phyloP scores from a whole-genome alignment of 2,329 filamentous ascomycete genomes.

The Aspergillus calidoustus region DNA sequence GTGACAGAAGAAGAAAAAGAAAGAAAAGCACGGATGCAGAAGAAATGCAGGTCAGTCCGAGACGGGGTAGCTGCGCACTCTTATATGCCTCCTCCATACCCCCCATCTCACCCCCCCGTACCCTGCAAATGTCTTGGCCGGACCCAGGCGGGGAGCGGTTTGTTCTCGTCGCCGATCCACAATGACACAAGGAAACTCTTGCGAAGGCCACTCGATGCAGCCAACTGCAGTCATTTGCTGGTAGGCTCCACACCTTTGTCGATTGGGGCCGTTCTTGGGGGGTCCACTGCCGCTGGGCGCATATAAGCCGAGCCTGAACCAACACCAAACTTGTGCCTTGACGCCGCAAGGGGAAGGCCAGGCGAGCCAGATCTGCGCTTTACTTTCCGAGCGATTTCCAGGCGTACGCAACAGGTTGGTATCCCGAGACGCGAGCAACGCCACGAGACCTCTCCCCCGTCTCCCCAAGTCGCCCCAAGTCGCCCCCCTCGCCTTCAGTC shows the following conservation, averaged over 20 bases:
- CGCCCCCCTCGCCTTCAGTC: not conserved
- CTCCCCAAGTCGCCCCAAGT: not conserved
- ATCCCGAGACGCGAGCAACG: not conserved
- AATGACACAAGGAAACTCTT: not conserved
- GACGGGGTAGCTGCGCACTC: not conserved
- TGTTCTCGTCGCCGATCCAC: not conserved
- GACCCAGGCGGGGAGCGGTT: not conserved
- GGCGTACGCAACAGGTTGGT: not conserved
- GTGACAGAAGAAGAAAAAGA: not conserved
- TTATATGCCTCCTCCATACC: not conserved
- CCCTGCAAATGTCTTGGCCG: not conserved
- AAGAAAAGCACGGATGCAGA: not conserved
- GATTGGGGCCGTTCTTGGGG: not conserved
- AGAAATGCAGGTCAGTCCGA: not conserved
- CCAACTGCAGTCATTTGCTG: not conserved
- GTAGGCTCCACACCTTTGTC: not conserved
- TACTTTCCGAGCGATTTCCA: not conserved
- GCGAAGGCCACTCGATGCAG: not conserved
- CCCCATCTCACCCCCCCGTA: not conserved
- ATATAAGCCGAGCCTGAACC: not conserved
- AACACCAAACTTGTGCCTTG: not conserved
- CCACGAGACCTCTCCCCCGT: not conserved
- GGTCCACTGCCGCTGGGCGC: not conserved
- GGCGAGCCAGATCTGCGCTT: not conserved
- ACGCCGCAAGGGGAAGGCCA: not conserved